Percentiles rank a stretch among this genome's conserved stretches.
Conservation (phyloP, 139 green algal genomes). For the Chlamydomonas sphaeroides region DNA sequence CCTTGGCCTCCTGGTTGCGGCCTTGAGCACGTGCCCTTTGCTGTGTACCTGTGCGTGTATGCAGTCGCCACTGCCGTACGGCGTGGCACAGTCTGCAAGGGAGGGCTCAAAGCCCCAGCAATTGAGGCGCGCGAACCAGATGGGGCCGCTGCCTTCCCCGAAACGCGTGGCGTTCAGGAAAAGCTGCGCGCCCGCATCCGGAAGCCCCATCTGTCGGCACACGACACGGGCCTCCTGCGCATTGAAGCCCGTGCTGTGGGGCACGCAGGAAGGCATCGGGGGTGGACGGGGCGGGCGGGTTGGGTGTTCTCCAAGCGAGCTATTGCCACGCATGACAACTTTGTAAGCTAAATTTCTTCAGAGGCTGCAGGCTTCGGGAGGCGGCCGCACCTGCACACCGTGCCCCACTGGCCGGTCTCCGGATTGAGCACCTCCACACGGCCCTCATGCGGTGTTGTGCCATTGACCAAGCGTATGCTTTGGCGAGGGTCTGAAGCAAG, state of each 20-base stretch:
- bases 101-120: too few relatives aligned
- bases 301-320: neutral
- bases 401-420: neutral
- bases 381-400: neutral
- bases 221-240: neutral
- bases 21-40: too few relatives aligned
- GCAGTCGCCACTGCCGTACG: too few relatives aligned
- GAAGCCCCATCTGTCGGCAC: neutral
- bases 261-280: too few relatives aligned
- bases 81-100: too few relatives aligned
- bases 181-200: neutral
- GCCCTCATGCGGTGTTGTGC: neutral
- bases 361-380: neutral
- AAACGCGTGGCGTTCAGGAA: neutral
- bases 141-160: neutral
- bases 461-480: neutral
- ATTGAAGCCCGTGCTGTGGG: neutral
- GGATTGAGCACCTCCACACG: neutral
- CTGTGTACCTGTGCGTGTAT: too few relatives aligned
- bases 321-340: neutral
- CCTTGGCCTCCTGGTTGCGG: too few relatives aligned
- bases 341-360: neutral
- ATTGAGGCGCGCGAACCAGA: neutral
- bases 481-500: too few relatives aligned
- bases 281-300: too few relatives aligned